Evolutionary conservation across 1,139 yeast species (phyloP).

Genomic region (Yamadazyma dushanensis): DNA sequence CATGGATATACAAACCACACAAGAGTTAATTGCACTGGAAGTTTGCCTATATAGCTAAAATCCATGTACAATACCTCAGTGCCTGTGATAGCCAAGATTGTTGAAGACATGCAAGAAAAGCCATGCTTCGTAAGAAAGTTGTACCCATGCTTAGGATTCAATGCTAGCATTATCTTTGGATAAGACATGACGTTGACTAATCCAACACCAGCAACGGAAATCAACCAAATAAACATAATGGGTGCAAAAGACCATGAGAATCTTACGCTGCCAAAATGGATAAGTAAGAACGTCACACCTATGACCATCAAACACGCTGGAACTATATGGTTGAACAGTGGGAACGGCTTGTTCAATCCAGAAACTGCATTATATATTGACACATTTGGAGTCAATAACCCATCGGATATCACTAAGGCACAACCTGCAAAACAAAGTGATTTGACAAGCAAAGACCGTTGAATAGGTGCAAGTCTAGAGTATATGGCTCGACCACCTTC

Average conservation of each 20-base stretch:
- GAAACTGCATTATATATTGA: constrained; percentile 55
- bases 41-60: constrained; percentile 53
- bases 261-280: constrained; percentile 47
- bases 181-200: constrained; percentile 39
- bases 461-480: constrained; percentile 38
- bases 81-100: constrained; percentile 59
- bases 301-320: constrained; percentile 51
- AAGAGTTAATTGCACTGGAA: constrained; percentile 51
- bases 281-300: constrained; percentile 42
- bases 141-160: constrained; percentile 55
- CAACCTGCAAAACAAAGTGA: constrained; percentile 54
- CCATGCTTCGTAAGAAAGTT: constrained; percentile 38
- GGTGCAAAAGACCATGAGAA: constrained; percentile 52
- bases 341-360: constrained; percentile 49
- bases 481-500: constrained; percentile 67
- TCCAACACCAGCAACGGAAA: constrained; percentile 47
- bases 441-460: constrained; percentile 22
- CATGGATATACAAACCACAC: constrained; percentile 50
- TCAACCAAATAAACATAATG: constrained; percentile 50
- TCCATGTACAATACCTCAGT: constrained; percentile 67
- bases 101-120: constrained; percentile 48
- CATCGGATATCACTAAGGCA: constrained; percentile 57
- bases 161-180: constrained; percentile 47
- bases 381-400: constrained; percentile 61
- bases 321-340: constrained; percentile 37